These are phyloP conservation scores for Cryptococcus amylolentus DNA, from an alignment of 1,284 basidiomycete genomes.

Conservation along the genomic window DNA sequence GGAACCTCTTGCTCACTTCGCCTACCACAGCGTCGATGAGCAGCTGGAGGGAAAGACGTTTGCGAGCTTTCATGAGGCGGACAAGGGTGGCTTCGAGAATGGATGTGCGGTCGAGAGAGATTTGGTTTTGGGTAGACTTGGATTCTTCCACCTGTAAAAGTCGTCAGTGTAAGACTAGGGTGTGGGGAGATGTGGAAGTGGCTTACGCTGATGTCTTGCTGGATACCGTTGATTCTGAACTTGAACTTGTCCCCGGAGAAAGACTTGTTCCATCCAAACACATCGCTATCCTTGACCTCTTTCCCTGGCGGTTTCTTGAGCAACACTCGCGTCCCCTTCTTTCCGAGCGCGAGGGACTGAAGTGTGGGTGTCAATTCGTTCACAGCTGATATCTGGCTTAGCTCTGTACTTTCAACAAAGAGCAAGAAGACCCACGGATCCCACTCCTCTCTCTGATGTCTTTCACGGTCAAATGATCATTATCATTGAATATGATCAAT, in stretches of 20 bases:
- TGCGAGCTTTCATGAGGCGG: slow-evolving; percentile 87
- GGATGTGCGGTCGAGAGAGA: slow-evolving; percentile 80
- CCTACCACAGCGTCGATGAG: slow-evolving; percentile 59
- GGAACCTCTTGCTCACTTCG: slow-evolving; percentile 60
- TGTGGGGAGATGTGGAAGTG: not conserved
- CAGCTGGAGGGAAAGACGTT: slow-evolving; percentile 73
- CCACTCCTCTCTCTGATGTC: slow-evolving; percentile 68
- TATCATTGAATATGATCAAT: slow-evolving; percentile 85
- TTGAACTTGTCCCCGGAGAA: slow-evolving; percentile 77
- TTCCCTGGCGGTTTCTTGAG: slow-evolving; percentile 73
- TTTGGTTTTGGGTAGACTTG: slow-evolving; percentile 72
- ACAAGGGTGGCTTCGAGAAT: slow-evolving; percentile 91
- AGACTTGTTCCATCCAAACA: slow-evolving; percentile 75
- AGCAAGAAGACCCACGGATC: slow-evolving; percentile 61
- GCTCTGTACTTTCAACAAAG: not conserved
- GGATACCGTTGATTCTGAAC: slow-evolving; percentile 94
- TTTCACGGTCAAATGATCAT: slow-evolving; percentile 56
- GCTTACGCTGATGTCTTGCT: slow-evolving; percentile 78
- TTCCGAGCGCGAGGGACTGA: slow-evolving; percentile 87
- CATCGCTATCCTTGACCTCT: slow-evolving; percentile 73
- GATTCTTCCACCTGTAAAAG: slow-evolving; percentile 72
- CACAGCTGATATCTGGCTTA: not conserved
- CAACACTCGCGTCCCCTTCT: slow-evolving; percentile 72
- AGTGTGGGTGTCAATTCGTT: slow-evolving; percentile 75
- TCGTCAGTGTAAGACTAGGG: not conserved